Evolutionary conservation across 768 basidiomycete genomes (phyloP).

Genomic region (Crucibulum laeve): DNA sequence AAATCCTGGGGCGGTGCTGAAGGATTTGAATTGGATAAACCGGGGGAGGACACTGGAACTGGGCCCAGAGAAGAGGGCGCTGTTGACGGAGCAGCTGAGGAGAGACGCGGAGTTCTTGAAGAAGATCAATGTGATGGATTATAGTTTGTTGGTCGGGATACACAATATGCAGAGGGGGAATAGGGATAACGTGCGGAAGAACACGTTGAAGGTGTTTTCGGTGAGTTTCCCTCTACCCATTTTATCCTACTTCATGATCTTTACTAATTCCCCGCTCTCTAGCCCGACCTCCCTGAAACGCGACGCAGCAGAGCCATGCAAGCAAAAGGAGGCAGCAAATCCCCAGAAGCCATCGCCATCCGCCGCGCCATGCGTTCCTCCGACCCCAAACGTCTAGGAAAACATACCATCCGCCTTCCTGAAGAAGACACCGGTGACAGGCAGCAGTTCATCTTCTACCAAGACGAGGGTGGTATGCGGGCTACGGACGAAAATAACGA

Average conservation of each 20-base stretch:
- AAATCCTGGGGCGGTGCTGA: constrained; percentile 87
- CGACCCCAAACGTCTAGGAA: constrained; percentile 51
- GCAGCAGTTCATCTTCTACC: constrained; percentile 87
- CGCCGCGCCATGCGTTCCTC: constrained; percentile 82
- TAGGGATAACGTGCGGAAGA: constrained; percentile 84
- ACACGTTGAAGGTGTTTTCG: constrained; percentile 89
- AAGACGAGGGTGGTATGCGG: constrained; percentile 90
- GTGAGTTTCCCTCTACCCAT: constrained; percentile 38
- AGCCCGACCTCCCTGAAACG: constrained; percentile 68
- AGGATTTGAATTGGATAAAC: constrained; percentile 96
- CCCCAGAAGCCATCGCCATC: constrained; percentile 78
- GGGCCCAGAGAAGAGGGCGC: constrained; percentile 93
- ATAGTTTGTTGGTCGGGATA: constrained; percentile 90
- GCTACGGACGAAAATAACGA: constrained; percentile 87
- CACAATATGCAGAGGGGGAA: constrained; percentile 92
- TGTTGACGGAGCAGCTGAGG: constrained; percentile 87
- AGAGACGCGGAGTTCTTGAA: constrained; percentile 86
- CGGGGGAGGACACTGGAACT: constrained; percentile 73
- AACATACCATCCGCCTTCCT: constrained; percentile 46
- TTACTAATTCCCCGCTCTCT: constrained; percentile 1
- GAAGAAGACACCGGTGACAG: constrained; percentile 63
- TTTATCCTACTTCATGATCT: background rate
- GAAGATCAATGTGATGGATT: constrained; percentile 89
- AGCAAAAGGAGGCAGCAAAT: constrained; percentile 43
- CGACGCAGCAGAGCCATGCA: constrained; percentile 59